Percentiles rank a stretch among this genome's conserved stretches.
Conservation (phyloP, 208 protist genomes). For the Kentomonas sorsogonicus region DNA sequence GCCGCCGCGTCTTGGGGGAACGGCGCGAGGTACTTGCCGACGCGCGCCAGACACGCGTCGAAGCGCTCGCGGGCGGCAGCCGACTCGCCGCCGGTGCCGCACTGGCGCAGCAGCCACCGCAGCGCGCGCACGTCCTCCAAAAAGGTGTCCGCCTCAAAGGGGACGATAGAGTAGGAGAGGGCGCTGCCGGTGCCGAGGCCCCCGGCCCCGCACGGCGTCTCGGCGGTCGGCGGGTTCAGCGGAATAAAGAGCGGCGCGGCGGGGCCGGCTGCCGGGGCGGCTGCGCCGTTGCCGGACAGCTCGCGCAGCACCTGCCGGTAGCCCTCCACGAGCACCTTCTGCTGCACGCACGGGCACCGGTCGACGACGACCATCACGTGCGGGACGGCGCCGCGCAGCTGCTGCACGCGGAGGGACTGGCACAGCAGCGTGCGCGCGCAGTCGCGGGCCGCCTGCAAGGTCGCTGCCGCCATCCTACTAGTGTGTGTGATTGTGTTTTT, state of each 20-base stretch:
- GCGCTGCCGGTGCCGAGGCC: slow-evolving; percentile 16
- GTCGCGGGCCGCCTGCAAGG: slow-evolving; percentile 45
- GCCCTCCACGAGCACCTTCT: slow-evolving; percentile 71
- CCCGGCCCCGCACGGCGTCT: slow-evolving; percentile 40
- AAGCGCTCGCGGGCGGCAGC: slow-evolving; percentile 7
- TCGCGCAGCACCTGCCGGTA: slow-evolving; percentile 60
- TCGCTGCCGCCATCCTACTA: slow-evolving; percentile 15
- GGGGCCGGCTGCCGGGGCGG: neutral
- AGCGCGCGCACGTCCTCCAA: slow-evolving; percentile 34
- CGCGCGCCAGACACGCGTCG: slow-evolving; percentile 9
- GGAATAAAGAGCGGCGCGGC: slow-evolving; percentile 31
- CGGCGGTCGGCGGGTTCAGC: slow-evolving; percentile 18
- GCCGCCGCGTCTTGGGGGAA: neutral
- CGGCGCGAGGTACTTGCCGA: slow-evolving; percentile 10
- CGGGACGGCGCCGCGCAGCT: slow-evolving; percentile 60
- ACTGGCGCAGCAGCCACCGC: slow-evolving; percentile 5
- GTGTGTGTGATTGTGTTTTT: neutral
- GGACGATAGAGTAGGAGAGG: slow-evolving; percentile 66
- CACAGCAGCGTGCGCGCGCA: slow-evolving; percentile 73
- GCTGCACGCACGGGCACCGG: slow-evolving; percentile 42
- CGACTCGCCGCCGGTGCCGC: neutral
- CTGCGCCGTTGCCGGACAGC: slow-evolving; percentile 29
- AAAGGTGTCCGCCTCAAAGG: slow-evolving; percentile 52
- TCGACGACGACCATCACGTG: slow-evolving; percentile 81
- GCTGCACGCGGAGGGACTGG: slow-evolving; percentile 57